These are phyloP conservation scores for Hansfordia pulvinata DNA, from an alignment of 2,329 filamentous ascomycete genomes.

Conservation along the genomic window DNA sequence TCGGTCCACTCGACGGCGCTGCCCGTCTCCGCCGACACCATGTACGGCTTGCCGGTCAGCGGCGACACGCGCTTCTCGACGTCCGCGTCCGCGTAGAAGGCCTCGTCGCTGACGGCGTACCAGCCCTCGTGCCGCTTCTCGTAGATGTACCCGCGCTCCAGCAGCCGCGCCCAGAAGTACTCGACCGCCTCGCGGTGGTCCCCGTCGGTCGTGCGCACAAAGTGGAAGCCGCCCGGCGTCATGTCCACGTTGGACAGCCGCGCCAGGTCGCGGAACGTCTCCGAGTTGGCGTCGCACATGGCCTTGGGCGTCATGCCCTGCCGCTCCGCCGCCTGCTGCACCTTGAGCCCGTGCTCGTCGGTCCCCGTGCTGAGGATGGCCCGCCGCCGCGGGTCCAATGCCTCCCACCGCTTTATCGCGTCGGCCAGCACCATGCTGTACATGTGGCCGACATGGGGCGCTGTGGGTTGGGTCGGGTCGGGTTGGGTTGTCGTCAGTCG, in stretches of 20 bases:
- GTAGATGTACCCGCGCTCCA: conserved; percentile 68
- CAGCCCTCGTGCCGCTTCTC: conserved; percentile 79
- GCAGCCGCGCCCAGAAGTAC: conserved; percentile 76
- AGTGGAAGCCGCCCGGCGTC: no score
- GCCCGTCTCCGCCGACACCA: conserved; percentile 75
- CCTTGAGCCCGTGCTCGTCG: conserved; percentile 96
- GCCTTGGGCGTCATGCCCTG: conserved; percentile 60
- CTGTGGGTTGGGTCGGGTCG: conserved; percentile 25
- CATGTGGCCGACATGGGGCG: conserved; percentile 87
- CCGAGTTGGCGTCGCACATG: conserved; percentile 79
- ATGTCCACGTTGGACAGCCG: conserved; percentile 64
- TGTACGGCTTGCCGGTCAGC: conserved; percentile 67
- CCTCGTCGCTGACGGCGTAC: conserved; percentile 95
- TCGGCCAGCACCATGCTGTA: conserved; percentile 89
- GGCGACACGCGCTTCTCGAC: conserved; percentile 66
- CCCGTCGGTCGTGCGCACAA: conserved; percentile 81
- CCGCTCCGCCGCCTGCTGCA: conserved; percentile 70
- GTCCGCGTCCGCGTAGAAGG: conserved; percentile 72
- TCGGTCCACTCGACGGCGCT: conserved; percentile 91
- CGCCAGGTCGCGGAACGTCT: conserved; percentile 65
- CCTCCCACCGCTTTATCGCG: conserved; percentile 79
- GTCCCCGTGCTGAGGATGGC: conserved; percentile 81
- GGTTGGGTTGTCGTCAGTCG: no score
- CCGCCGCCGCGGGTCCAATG: no score
- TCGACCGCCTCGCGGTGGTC: conserved; percentile 76